Percentiles rank a stretch among this genome's conserved stretches.
These are phyloP conservation scores for Leptographium radiaticola DNA, from an alignment of 2,329 filamentous ascomycete genomes.

Conservation along the genomic window DNA sequence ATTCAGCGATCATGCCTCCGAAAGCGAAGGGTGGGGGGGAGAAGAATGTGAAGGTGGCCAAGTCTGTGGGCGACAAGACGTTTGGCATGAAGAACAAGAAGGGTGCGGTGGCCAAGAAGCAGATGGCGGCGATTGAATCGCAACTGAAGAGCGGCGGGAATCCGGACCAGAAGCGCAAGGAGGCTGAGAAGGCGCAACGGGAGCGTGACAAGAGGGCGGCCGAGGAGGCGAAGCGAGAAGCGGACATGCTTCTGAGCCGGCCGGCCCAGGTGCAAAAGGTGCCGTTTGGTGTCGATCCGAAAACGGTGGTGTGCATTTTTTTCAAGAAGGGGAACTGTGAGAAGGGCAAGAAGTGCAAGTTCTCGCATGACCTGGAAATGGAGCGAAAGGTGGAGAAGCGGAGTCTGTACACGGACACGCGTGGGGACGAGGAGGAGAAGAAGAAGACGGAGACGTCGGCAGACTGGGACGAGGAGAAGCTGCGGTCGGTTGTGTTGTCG, in stretches of 20 bases:
- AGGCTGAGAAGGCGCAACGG: conserved; percentile 50
- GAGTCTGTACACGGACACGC: conserved; percentile 76
- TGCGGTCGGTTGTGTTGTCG: conserved; percentile 77
- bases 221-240: conserved; percentile 70
- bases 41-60: conserved; percentile 43
- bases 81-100: conserved; percentile 99
- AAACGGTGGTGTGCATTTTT: conserved; percentile 93
- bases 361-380: conserved; percentile 78
- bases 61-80: conserved; percentile 80
- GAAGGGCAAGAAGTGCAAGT: conserved; percentile 97
- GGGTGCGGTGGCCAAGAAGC: conserved; percentile 76
- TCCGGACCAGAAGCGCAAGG: conserved; percentile 77
- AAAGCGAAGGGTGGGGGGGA: conserved; percentile 42
- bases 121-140: conserved; percentile 71
- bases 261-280: conserved; percentile 96
- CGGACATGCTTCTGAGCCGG: conserved; percentile 72
- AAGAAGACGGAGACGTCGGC: conserved; percentile 90
- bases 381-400: conserved; percentile 90
- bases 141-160: conserved; percentile 62
- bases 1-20: conserved; percentile 52
- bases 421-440: conserved; percentile 58
- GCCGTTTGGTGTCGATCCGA: conserved; percentile 93
- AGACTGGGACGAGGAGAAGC: conserved; percentile 95
- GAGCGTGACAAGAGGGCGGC: conserved; percentile 87
- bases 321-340: conserved; percentile 96